Conservation (phyloP, 2,329 filamentous ascomycete species). For the Phialophora expanda region DNA sequence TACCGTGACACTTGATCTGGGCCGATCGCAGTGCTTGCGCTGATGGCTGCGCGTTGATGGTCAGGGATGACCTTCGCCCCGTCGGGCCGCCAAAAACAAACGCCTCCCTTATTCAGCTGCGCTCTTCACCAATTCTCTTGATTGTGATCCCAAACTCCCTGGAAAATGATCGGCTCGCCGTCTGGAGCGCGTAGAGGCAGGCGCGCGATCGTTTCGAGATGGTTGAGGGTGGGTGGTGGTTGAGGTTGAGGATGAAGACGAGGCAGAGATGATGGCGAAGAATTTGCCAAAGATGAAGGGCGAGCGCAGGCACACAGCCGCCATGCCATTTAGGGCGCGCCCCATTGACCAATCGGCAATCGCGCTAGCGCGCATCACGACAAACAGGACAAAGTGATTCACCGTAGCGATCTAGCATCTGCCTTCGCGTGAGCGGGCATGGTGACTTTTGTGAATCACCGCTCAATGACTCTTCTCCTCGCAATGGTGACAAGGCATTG, state of each 20-base stretch:
- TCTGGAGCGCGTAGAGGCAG: slow-evolving; percentile 25
- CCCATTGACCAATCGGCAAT: not conserved
- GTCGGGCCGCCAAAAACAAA: slow-evolving; percentile 38
- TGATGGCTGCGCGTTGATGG: slow-evolving; percentile 34
- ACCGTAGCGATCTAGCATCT: not conserved
- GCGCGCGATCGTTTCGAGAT: slow-evolving; percentile 37
- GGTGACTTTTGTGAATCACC: not conserved
- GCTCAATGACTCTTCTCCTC: not conserved
- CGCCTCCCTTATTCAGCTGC: slow-evolving; percentile 34
- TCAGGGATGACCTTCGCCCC: slow-evolving; percentile 38
- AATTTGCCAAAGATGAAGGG: slow-evolving; percentile 21
- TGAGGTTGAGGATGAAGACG: slow-evolving; percentile 30
- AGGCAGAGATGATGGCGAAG: slow-evolving; percentile 22
- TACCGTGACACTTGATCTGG: slow-evolving; percentile 28
- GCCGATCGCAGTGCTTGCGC: slow-evolving; percentile 35
- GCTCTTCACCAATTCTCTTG: slow-evolving; percentile 33
- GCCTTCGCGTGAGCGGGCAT: no score
- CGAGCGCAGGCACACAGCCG: slow-evolving; percentile 22
- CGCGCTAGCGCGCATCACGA: not conserved
- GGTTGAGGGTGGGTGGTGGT: slow-evolving; percentile 29
- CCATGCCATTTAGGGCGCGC: not conserved
- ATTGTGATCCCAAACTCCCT: slow-evolving; percentile 34
- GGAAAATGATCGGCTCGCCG: slow-evolving; percentile 34
- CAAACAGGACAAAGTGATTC: not conserved
- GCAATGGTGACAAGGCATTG: not conserved